phyloP scores from a whole-genome alignment of 176 grass and related monocot genomes.

The Hordeum marinum region DNA sequence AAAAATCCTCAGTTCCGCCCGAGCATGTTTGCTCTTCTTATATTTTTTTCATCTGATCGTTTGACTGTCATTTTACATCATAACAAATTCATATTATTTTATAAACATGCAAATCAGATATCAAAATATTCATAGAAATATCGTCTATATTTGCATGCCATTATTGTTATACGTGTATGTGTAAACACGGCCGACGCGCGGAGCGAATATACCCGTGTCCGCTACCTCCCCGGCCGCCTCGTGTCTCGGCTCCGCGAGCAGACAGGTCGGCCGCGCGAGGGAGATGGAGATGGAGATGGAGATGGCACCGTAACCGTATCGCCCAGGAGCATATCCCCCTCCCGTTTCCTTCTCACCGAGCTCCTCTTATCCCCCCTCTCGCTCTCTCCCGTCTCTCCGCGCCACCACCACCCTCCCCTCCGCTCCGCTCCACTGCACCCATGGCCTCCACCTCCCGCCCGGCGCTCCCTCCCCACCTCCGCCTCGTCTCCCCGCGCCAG shows the following conservation, averaged over 20 bases:
- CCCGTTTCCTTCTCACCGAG: constrained; percentile 18
- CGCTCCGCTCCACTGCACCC: not conserved
- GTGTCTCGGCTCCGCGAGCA: not conserved
- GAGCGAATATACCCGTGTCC: not conserved
- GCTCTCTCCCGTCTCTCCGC: constrained; percentile 19
- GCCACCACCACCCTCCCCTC: constrained; percentile 6
- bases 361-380: constrained; percentile 33
- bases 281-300: not conserved
- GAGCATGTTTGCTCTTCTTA: too few species aligned
- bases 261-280: not conserved
- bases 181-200: not conserved
- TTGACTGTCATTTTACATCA: too few species aligned
- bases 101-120: too few species aligned
- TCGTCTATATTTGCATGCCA: too few species aligned
- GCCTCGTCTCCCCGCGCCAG: constrained; percentile 5
- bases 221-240: too few species aligned
- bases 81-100: too few species aligned
- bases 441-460: constrained; percentile 34
- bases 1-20: too few species aligned
- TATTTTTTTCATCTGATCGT: too few species aligned
- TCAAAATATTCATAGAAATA: too few species aligned
- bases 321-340: constrained; percentile 37
- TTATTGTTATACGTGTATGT: too few species aligned
- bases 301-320: not conserved
- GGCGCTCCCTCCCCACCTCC: constrained; percentile 17